These are phyloP conservation scores for Sorghum bicolor DNA, from an alignment of 176 grass and related monocot genomes.

Conservation along the genomic window DNA sequence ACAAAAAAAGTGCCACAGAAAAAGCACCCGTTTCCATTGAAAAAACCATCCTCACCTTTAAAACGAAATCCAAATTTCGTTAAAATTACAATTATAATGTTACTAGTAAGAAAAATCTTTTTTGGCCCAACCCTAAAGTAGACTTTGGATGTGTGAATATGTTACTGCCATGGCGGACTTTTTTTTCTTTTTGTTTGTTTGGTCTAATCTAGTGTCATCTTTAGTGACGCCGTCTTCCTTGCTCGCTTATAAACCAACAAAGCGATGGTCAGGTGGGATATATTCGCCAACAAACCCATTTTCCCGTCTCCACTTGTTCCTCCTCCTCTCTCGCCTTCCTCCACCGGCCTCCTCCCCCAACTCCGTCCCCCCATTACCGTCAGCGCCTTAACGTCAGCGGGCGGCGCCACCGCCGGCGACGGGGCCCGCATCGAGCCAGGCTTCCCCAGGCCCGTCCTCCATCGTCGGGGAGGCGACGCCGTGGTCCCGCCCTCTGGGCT, in stretches of 20 bases:
- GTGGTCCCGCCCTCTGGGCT: neutral
- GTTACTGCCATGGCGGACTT: neutral
- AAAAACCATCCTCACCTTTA: neutral
- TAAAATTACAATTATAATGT: neutral
- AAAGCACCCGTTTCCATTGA: neutral
- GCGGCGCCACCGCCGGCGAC: neutral
- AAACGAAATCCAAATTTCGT: neutral
- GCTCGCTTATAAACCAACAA: too few species aligned
- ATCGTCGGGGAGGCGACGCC: neutral
- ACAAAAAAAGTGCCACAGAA: neutral
- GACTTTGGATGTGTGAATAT: neutral
- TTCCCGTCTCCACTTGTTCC: neutral
- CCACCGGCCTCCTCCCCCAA: neutral
- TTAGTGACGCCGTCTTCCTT: neutral
- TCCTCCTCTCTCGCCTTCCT: neutral
- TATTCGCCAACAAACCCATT: conserved; percentile 8
- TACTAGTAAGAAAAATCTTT: neutral
- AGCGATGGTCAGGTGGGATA: neutral
- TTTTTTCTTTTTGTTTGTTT: neutral
- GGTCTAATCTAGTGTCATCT: neutral
- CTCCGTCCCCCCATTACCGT: neutral
- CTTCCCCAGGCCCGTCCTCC: too few species aligned
- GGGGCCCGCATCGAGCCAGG: neutral
- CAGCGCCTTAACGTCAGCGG: neutral
- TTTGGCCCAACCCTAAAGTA: neutral